Evolutionary conservation across 208 protist species (phyloP).

Genomic region (Leishmania tropica): DNA sequence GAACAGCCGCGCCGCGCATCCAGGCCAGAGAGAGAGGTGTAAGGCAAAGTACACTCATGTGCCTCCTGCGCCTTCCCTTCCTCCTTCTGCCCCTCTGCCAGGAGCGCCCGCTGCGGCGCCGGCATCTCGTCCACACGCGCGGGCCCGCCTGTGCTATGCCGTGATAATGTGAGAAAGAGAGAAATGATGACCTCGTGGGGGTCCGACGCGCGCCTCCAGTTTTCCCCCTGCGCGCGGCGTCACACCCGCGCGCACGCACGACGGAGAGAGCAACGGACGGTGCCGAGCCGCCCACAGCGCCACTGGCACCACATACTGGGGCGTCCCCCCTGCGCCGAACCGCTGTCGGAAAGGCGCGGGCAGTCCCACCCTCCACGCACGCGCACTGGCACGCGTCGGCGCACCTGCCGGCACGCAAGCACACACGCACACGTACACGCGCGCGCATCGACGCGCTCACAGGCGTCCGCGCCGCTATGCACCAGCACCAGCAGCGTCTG

Average conservation of each 20-base stretch:
- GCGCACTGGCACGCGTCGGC: conserved; percentile 12
- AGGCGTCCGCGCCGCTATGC: conserved; percentile 8
- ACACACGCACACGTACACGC: conserved; percentile 2
- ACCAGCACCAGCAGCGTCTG: conserved; percentile 11
- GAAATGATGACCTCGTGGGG: conserved; percentile 31
- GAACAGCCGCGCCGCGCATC: background rate
- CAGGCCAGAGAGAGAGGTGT: background rate
- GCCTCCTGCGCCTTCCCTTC: background rate
- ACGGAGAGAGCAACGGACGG: conserved; percentile 15
- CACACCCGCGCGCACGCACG: conserved; percentile 22
- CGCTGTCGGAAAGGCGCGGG: conserved; percentile 12
- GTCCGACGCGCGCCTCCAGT: conserved; percentile 11
- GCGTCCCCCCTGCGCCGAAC: conserved; percentile 13
- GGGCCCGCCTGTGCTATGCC: background rate
- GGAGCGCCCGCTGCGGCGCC: conserved; percentile 5
- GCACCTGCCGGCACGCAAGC: conserved; percentile 3
- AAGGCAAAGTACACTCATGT: background rate
- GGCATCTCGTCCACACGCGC: background rate
- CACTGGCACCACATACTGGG: conserved; percentile 23
- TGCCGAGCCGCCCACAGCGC: conserved; percentile 30
- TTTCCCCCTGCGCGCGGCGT: conserved; percentile 19
- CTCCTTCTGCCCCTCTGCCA: background rate
- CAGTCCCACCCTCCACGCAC: conserved; percentile 23
- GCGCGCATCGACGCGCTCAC: conserved; percentile 2
- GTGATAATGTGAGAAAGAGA: conserved; percentile 8